Percentiles rank a stretch among this genome's conserved stretches.
These are phyloP conservation scores for Vitis vinifera DNA, from an alignment of 164 flowering plant species.

Conservation along the genomic window ASM3070453v1 NC_081822.1:2750501-2751000, in stretches of 20 bases:
- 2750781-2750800: slow-evolving; percentile 4
- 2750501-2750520: background rate
- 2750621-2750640: slow-evolving; percentile 86
- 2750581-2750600: slow-evolving; percentile 70
- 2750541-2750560: slow-evolving; percentile 1
- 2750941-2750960: background rate
- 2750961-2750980: background rate
- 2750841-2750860: slow-evolving; percentile 73
- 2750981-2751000: background rate
- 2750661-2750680: slow-evolving; percentile 77
- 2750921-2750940: slow-evolving; percentile 67
- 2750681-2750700: slow-evolving; percentile 63
- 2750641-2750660: slow-evolving; percentile 78
- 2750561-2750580: slow-evolving; percentile 27
- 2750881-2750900: slow-evolving; percentile 71
- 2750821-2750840: slow-evolving; percentile 64
- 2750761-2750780: background rate
- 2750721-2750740: slow-evolving; percentile 25
- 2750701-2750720: slow-evolving; percentile 56
- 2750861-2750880: slow-evolving; percentile 66
- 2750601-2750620: slow-evolving; percentile 81
- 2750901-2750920: slow-evolving; percentile 36
- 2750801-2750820: slow-evolving; percentile 44
- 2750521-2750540: background rate
- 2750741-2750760: background rate